A percentile compares a stretch with the other conserved stretches of the same genome.
Conservation (phyloP, 2,329 filamentous ascomycete species). For the Zarea fungicola region DNA sequence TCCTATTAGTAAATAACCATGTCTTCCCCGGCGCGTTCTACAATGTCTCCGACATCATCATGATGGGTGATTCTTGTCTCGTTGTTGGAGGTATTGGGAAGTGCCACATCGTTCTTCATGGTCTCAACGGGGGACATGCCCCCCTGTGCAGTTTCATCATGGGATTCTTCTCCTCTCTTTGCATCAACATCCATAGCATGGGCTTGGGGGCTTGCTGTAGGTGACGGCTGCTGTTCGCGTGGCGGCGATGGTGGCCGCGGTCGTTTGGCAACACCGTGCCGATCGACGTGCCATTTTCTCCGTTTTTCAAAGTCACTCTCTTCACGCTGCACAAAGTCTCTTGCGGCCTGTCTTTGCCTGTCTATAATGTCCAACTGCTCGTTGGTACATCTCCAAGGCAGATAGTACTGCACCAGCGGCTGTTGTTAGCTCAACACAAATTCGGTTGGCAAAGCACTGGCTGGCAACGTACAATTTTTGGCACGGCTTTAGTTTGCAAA, state of each 20-base stretch:
- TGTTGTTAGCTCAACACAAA: neutral
- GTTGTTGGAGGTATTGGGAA: too few species aligned
- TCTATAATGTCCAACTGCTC: slow-evolving; percentile 68
- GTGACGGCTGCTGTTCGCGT: slow-evolving; percentile 14
- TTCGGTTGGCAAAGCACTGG: neutral
- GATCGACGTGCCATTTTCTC: slow-evolving; percentile 34
- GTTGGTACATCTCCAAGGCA: slow-evolving; percentile 69
- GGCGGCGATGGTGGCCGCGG: slow-evolving; percentile 28
- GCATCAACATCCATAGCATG: neutral
- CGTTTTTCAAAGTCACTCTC: slow-evolving; percentile 53
- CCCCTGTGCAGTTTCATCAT: slow-evolving; percentile 31
- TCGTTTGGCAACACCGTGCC: slow-evolving; percentile 20
- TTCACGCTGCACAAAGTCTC: slow-evolving; percentile 61
- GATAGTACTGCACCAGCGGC: slow-evolving; percentile 61
- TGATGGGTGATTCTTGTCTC: too few species aligned
- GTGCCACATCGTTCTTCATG: too few species aligned
- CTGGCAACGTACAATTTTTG: slow-evolving; percentile 60
- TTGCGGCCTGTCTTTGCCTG: slow-evolving; percentile 61
- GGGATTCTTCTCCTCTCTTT: slow-evolving; percentile 10
- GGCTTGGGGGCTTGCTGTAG: slow-evolving; percentile 13
- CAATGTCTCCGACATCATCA: slow-evolving; percentile 69
- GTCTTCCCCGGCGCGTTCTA: slow-evolving; percentile 83
- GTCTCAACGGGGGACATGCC: slow-evolving; percentile 24
- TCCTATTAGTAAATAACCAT: slow-evolving; percentile 74
- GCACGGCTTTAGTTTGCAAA: slow-evolving; percentile 65